Conservation (phyloP, 2,329 filamentous ascomycete genomes). For the Colletotrichum sp. region DNA sequence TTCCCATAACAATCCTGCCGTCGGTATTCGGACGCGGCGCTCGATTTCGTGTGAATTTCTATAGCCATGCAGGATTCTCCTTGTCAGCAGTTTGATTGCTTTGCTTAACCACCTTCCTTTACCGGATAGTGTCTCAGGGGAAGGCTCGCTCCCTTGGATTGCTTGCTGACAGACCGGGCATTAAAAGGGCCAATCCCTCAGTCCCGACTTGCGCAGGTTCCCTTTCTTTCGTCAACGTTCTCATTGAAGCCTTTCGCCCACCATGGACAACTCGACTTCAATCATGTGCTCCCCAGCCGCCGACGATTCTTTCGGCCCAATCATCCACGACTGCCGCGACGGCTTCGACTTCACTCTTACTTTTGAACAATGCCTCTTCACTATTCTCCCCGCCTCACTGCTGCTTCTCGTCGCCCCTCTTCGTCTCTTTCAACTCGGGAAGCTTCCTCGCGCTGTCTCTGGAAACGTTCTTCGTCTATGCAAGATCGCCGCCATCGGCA, state of each 20-base stretch:
- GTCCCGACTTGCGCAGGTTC: rapidly evolving
- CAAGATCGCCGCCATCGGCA: slow-evolving; percentile 27
- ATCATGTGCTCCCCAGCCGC: slow-evolving; percentile 1
- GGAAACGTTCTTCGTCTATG: slow-evolving; percentile 26
- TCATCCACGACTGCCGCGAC: slow-evolving; percentile 18
- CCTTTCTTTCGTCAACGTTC: neutral
- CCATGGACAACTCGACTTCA: neutral
- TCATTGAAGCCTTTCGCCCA: neutral
- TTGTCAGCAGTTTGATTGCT: neutral
- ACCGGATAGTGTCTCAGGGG: slow-evolving; percentile 4
- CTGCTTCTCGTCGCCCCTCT: slow-evolving; percentile 35
- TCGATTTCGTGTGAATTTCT: neutral
- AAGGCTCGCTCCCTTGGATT: neutral
- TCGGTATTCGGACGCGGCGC: neutral
- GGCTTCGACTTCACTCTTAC: slow-evolving; percentile 35
- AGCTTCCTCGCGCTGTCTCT: slow-evolving; percentile 28
- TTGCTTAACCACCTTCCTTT: slow-evolving; percentile 13
- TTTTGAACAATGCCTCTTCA: slow-evolving; percentile 33
- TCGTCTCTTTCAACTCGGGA: slow-evolving; percentile 31
- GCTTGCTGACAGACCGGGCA: neutral
- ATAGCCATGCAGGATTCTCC: neutral
- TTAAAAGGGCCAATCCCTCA: neutral
- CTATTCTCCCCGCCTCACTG: slow-evolving; percentile 32
- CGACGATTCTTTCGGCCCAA: slow-evolving; percentile 29
- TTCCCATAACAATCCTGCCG: neutral